Evolutionary conservation across 305 asterid species (phyloP).

Genomic region (Fraxinus sp.): DNA sequence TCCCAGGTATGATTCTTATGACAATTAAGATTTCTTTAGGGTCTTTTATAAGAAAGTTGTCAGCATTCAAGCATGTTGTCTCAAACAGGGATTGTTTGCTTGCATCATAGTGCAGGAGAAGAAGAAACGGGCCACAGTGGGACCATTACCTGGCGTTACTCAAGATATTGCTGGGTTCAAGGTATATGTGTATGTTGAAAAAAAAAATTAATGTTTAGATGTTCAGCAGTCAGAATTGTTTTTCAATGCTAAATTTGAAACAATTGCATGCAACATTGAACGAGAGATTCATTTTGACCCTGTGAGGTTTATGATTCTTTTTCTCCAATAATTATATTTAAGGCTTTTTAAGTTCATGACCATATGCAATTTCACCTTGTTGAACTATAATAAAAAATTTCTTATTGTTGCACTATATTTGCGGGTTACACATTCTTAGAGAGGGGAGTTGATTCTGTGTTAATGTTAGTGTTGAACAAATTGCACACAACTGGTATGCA

Average conservation of each 20-base stretch:
- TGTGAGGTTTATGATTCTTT: background rate
- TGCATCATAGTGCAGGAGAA: constrained; percentile 84
- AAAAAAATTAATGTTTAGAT: background rate
- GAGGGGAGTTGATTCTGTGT: background rate
- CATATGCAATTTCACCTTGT: background rate
- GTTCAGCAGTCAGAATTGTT: background rate
- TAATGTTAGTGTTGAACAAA: background rate
- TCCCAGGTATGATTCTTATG: constrained; percentile 59
- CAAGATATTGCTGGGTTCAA: constrained; percentile 98
- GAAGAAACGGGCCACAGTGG: constrained; percentile 86
- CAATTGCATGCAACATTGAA: background rate
- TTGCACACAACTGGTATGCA: background rate
- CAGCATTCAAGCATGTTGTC: constrained; percentile 13
- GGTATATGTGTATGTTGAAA: constrained; percentile 42
- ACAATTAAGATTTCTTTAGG: constrained; percentile 6
- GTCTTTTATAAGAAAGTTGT: background rate
- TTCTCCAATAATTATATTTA: background rate
- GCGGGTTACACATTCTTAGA: background rate
- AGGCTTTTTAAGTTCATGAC: background rate
- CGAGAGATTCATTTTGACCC: background rate
- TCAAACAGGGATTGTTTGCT: constrained; percentile 28
- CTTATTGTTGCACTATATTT: background rate
- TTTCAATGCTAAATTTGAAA: background rate
- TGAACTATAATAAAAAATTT: background rate
- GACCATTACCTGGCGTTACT: constrained; percentile 96